Base-by-base conservation (phyloP, 768 basidiomycete genomes). In the Tulasnella sp. region DNA sequence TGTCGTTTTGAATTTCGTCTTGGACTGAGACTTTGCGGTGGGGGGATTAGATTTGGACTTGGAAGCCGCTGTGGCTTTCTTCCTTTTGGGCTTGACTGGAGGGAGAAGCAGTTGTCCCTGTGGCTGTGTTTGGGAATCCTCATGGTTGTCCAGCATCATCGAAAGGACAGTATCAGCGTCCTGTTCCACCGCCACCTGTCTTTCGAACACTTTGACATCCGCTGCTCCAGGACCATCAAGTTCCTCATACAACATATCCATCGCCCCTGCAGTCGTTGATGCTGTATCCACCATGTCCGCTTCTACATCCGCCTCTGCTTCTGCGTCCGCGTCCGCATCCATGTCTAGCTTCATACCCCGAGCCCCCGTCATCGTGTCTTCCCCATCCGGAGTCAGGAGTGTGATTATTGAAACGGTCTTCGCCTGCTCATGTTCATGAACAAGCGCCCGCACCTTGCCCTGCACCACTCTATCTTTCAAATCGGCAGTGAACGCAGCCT, bases 401-500 rank as follows among this genome's bases (percentile, higher is more conserved):
- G 34, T 38, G n/a, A 11, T n/a, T n/a, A 11, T 29, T n/a, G n/a
- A 5, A n/a, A 48, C n/a, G 7, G 46, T n/a, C 15, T 15, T 38
- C 5, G 34, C 34, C 34, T 38, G 34, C 34, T 38, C 34, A 38
- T 38, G 34, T 38, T 38, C 34, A 12, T 67, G 67, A 48, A 82
- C 76, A 42, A 85, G 62, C 63, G 73, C 72, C 61, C 77, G 72
- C 50, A 89, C 62, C 41, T 79, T 79, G 24, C 71, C 67, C 8
- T 73, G 77, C 12, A 87, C 78, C 1, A 86, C 70, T 19, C 79
- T 77, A 45, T 84, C 83, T 62, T 72, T 72, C 30, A 89, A 73
- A 64, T 88, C 86, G 70, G 79, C 82, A 69, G 82, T 79, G 49
- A 88, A 70, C 52, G 79, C 60, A 11, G 58, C 68, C 61, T 70